phyloP scores from a whole-genome alignment of 1,139 yeast species.

The Debaryomyces psychrophilus region DNA sequence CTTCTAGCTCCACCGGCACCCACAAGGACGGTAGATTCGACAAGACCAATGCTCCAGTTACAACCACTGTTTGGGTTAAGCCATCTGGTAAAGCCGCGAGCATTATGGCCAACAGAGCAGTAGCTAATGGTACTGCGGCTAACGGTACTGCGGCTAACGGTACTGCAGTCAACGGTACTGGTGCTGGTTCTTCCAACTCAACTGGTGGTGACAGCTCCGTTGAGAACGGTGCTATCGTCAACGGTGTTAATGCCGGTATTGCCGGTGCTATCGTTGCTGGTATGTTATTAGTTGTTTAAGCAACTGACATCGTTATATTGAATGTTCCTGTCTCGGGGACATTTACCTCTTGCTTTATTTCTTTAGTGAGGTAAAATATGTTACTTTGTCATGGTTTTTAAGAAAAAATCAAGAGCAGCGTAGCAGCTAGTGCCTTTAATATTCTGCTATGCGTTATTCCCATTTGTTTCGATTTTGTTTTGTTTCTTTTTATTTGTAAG shows the following conservation, averaged over 20 bases:
- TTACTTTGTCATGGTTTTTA: not conserved
- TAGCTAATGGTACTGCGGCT: conserved; percentile 14
- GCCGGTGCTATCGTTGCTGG: conserved; percentile 43
- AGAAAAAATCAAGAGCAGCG: not conserved
- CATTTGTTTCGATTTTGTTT: conserved; percentile 1
- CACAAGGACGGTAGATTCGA: conserved; percentile 46
- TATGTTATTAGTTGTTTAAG: conserved; percentile 21
- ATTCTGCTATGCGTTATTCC: not conserved
- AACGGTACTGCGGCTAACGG: conserved; percentile 14
- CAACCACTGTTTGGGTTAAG: conserved; percentile 27
- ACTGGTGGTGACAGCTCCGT: conserved; percentile 20
- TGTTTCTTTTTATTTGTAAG: not conserved
- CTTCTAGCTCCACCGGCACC: conserved; percentile 41
- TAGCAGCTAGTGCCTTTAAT: not conserved
- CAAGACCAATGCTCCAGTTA: conserved; percentile 29
- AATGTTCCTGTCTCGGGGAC: not conserved
- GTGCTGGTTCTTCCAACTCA: conserved; percentile 16
- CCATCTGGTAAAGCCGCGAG: conserved; percentile 18
- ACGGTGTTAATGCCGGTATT: conserved; percentile 31
- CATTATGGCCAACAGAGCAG: conserved; percentile 9
- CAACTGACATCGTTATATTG: not conserved
- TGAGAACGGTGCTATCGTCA: conserved; percentile 24
- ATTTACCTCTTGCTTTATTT: not conserved
- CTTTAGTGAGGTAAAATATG: not conserved
- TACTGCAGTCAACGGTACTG: conserved; percentile 11